Conservation (phyloP, 805 yeast species). For the Limtongozyma cylindracea region DNA sequence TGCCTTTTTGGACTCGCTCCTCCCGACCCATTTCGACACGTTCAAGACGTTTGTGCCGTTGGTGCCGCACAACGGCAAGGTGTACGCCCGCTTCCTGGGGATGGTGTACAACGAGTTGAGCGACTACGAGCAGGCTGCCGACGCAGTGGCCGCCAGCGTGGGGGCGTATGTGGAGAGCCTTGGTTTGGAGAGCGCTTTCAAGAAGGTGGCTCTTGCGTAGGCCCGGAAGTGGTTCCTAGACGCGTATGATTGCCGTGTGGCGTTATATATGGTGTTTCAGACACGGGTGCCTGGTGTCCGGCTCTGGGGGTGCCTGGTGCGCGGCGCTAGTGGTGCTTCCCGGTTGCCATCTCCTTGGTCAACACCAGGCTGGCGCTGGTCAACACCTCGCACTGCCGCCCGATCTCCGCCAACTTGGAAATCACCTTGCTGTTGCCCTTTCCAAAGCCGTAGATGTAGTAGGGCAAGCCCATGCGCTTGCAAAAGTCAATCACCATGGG, state of each 20-base stretch:
- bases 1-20: neutral
- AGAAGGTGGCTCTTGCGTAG: too few species aligned
- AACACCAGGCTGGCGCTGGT: too few species aligned
- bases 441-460: constrained; percentile 66
- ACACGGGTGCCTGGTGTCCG: too few species aligned
- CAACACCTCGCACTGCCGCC: constrained; percentile 68
- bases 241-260: too few species aligned
- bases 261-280: too few species aligned
- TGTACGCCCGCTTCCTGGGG: constrained; percentile 22
- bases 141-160: constrained; percentile 9
- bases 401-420: constrained; percentile 44
- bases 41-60: constrained; percentile 22
- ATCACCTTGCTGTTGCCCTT: constrained; percentile 56
- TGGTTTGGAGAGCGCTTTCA: too few species aligned
- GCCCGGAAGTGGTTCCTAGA: too few species aligned
- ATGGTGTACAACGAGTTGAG: constrained; percentile 30
- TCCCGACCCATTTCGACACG: constrained; percentile 1
- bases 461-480: constrained; percentile 46
- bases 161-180: constrained; percentile 4
- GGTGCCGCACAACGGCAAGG: constrained; percentile 10
- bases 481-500: constrained; percentile 52
- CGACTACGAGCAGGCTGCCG: constrained; percentile 20
- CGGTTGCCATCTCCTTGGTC: too few species aligned
- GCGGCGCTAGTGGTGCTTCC: too few species aligned
- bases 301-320: too few species aligned